Evolutionary conservation across 2,329 filamentous ascomycete species (phyloP), one percentile per base, ranked within the genome.

Genomic region (Coleophoma cylindrospora): DNA sequence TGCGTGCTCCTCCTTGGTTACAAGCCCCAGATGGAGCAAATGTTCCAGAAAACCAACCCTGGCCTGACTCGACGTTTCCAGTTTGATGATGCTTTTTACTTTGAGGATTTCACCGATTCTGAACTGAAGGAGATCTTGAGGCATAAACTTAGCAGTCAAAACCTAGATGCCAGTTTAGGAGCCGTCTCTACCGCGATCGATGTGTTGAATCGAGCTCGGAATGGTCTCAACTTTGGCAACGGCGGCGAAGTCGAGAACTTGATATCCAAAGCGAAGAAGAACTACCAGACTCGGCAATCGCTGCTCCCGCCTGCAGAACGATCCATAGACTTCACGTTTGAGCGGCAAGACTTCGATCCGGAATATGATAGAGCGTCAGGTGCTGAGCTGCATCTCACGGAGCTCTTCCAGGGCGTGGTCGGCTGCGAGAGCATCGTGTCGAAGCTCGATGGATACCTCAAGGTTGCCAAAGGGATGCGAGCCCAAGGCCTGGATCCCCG

Each of bases 1-100:
- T 90, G 85, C 54, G 83, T 91, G 0, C 69, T 91, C 0, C 70
- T 91, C 0, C 70, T 89, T 0, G 87, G 87, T 0, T 91, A 91
- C 66, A 75, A 80, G 45, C 78, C 84, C 0, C 72, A 85, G 55
- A 87, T 91, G 80, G 73, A 81, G 47, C 68, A 76, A 0, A 89
- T 91, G 85, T 27, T 32, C 15, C 21, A 27, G n/a, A 13, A 44
- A n/a, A 79, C 81, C 45, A 91, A 91, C 51, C 86, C 86, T 0
- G 87, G 87, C 0, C 71, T 91, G 0, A 73, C 71, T 3, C 71
- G 87, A 27, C 74, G 87, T 0, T 90, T 91, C 51, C 81, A 81
- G 0, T 63, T 88, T 0, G 70, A 75, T 0, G 74, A 76, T 1
- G 83, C 81, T 0, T 91, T 91, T 55, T 61, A 65, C 0, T 91